Conservation (phyloP, 179 eudicot genomes). For the Silene noctiflora region DNA sequence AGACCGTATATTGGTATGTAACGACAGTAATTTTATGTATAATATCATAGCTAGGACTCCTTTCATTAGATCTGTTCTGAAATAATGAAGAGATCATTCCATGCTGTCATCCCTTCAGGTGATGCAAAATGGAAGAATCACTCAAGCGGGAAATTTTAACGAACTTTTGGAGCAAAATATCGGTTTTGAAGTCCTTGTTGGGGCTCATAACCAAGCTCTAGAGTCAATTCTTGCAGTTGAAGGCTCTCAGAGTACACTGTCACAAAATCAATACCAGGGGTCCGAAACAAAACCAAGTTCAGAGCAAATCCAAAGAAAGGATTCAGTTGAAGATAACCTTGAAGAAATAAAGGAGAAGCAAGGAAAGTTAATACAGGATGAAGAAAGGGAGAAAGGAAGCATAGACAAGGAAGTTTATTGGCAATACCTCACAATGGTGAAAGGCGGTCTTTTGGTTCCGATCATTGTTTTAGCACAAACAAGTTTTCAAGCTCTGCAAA, state of each 20-base stretch:
- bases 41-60: too few species aligned
- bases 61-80: too few species aligned
- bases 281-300: constrained; percentile 33
- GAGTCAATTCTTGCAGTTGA: constrained; percentile 67
- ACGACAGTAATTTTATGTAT: neutral
- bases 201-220: constrained; percentile 88
- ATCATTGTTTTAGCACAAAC: constrained; percentile 71
- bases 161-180: constrained; percentile 69
- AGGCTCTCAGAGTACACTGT: constrained; percentile 37
- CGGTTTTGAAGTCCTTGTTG: constrained; percentile 82
- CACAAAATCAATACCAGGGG: constrained; percentile 22
- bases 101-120: constrained; percentile 45
- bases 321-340: constrained; percentile 46
- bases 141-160: constrained; percentile 81
- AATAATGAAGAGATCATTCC: too few species aligned
- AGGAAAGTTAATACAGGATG: constrained; percentile 76
- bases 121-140: constrained; percentile 80
- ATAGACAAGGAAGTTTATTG: constrained; percentile 78
- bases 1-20: constrained; percentile 78
- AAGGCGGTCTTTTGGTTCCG: constrained; percentile 71
- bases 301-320: constrained; percentile 44
- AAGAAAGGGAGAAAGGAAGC: constrained; percentile 92
- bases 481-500: constrained; percentile 71
- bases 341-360: constrained; percentile 52
- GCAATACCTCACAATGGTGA: constrained; percentile 67